Evolutionary conservation across 306 rosid species (phyloP).

Genomic region (Prunus davidiana): DNA sequence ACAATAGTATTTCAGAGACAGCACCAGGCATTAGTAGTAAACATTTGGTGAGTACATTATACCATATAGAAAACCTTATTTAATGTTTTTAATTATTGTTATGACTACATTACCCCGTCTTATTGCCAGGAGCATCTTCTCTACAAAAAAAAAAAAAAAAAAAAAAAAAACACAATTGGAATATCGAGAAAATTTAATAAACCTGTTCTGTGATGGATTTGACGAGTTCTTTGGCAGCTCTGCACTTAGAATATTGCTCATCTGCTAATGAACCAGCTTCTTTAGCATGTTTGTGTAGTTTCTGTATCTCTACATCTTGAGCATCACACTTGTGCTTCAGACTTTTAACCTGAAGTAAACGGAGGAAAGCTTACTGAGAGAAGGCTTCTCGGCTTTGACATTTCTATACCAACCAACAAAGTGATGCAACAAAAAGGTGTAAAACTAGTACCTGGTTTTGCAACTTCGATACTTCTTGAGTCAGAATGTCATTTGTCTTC

Average conservation of each 20-base stretch:
- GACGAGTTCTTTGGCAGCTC: constrained; percentile 45
- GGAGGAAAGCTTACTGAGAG: constrained; percentile 19
- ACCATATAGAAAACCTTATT: neutral
- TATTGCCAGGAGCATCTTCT: neutral
- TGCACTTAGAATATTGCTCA: constrained; percentile 58
- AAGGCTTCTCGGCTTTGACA: neutral
- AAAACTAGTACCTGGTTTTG: constrained; percentile 54
- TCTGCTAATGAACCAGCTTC: constrained; percentile 46
- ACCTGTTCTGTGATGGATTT: constrained; percentile 73
- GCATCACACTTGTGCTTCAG: constrained; percentile 53
- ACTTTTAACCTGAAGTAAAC: constrained; percentile 46
- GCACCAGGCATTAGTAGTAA: neutral
- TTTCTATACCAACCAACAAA: constrained; percentile 11
- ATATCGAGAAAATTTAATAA: constrained; percentile 11
- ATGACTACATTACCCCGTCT: neutral
- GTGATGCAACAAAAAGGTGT: constrained; percentile 6
- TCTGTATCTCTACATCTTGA: constrained; percentile 61
- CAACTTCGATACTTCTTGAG: constrained; percentile 65
- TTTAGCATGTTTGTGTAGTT: constrained; percentile 44
- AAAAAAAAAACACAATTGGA: neutral
- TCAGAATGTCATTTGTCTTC: constrained; percentile 63
- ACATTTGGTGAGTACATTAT: neutral
- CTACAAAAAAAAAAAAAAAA: neutral
- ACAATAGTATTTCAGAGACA: neutral
- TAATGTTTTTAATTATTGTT: neutral